Percentiles rank a stretch among this genome's conserved stretches.
Evolutionary conservation across 352 stramenopile genomes (phyloP).

Genomic region (Pythium dissimile): DNA sequence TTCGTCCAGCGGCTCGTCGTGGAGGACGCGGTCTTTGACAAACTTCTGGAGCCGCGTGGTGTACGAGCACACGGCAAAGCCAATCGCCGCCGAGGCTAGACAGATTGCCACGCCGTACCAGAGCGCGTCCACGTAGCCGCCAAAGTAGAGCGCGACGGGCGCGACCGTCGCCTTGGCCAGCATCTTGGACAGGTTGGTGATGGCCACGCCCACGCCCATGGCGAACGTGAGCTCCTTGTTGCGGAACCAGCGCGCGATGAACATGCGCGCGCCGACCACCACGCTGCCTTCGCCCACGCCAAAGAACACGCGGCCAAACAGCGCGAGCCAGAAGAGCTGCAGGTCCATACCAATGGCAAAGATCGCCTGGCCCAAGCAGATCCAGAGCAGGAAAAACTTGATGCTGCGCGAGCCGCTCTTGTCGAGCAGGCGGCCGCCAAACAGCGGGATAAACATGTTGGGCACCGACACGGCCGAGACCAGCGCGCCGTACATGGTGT

Average conservation of each 20-base stretch:
- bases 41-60: constrained; percentile 57
- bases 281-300: constrained; percentile 78
- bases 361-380: constrained; percentile 77
- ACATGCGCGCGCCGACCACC: constrained; percentile 73
- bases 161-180: constrained; percentile 86
- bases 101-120: constrained; percentile 78
- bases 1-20: constrained; percentile 47
- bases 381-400: constrained; percentile 78
- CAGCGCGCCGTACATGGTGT: constrained; percentile 83
- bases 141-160: constrained; percentile 80
- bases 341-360: constrained; percentile 76
- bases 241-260: constrained; percentile 83
- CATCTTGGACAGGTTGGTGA: constrained; percentile 92
- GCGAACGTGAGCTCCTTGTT: constrained; percentile 84
- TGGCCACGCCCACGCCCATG: constrained; percentile 84
- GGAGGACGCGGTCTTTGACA: constrained; percentile 56
- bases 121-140: constrained; percentile 81
- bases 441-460: constrained; percentile 80
- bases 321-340: constrained; percentile 67
- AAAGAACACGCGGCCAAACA: constrained; percentile 82
- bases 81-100: constrained; percentile 45
- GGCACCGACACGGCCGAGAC: constrained; percentile 78
- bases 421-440: constrained; percentile 74
- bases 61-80: constrained; percentile 54
- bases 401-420: constrained; percentile 75